These are phyloP conservation scores for Ogataea pignaliae DNA, from an alignment of 805 yeast species.

Conservation along the genomic window DNA sequence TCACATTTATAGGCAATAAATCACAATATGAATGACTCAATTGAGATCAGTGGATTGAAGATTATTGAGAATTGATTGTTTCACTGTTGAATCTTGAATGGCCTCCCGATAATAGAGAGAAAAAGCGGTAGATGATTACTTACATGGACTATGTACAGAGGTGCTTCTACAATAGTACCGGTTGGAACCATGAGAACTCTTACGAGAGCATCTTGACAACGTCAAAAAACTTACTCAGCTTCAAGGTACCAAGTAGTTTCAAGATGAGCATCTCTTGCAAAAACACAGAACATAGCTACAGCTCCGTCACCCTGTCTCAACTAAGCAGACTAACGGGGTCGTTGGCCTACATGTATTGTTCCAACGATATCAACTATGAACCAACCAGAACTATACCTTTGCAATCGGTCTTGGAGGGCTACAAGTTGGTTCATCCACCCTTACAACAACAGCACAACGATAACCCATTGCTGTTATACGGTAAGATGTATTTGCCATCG, in stretches of 20 bases:
- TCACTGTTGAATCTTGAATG: too few species aligned
- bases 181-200: constrained; percentile 77
- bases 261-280: constrained; percentile 65
- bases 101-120: too few species aligned
- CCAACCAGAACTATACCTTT: constrained; percentile 51
- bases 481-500: constrained; percentile 85
- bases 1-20: too few species aligned
- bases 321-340: constrained; percentile 71
- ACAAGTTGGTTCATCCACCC: constrained; percentile 39
- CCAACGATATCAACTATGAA: constrained; percentile 50
- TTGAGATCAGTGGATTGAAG: too few species aligned
- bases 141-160: constrained; percentile 85
- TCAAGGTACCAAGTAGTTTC: constrained; percentile 64
- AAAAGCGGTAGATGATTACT: constrained; percentile 48
- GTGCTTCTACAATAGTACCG: constrained; percentile 63
- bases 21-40: too few species aligned
- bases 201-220: constrained; percentile 75
- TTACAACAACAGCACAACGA: constrained; percentile 1
- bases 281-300: constrained; percentile 64
- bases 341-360: constrained; percentile 72
- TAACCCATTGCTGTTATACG: constrained; percentile 58
- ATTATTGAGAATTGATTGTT: too few species aligned
- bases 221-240: constrained; percentile 65
- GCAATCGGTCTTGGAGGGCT: constrained; percentile 68
- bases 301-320: constrained; percentile 67